Evolutionary conservation across 768 basidiomycete genomes (phyloP).

Genomic region (Chiua virens): DNA sequence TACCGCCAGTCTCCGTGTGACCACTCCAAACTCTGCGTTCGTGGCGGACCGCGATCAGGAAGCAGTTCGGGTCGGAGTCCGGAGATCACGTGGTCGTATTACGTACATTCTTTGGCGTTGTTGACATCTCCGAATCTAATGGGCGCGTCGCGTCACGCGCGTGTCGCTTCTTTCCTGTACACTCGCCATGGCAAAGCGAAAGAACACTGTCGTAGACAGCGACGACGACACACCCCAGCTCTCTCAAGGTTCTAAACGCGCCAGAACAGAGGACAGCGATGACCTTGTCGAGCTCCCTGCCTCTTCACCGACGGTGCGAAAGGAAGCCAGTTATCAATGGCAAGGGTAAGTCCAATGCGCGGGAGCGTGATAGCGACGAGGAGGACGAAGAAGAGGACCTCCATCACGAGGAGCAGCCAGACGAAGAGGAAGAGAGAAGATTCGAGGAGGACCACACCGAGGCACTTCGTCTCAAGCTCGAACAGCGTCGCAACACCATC

Average conservation of each 20-base stretch:
- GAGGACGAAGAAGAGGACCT: conserved; percentile 33
- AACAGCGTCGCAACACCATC: conserved; percentile 40
- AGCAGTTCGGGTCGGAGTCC: conserved; percentile 21
- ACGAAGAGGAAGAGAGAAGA: conserved; percentile 60
- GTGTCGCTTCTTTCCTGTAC: conserved; percentile 2
- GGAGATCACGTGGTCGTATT: too few species aligned
- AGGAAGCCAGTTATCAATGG: conserved; percentile 31
- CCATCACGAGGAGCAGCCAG: conserved; percentile 35
- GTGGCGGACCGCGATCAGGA: conserved; percentile 2
- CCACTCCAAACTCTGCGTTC: too few species aligned
- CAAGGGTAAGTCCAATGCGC: conserved; percentile 32
- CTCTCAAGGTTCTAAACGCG: conserved; percentile 44
- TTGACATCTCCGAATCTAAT: conserved; percentile 10
- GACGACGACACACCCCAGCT: conserved; percentile 37
- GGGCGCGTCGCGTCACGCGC: conserved; percentile 30
- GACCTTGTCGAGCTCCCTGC: conserved; percentile 27
- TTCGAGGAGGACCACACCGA: conserved; percentile 65
- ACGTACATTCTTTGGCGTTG: conserved; percentile 21
- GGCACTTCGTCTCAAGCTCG: conserved; percentile 53
- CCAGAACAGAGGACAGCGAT: conserved; percentile 41
- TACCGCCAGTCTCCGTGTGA: conserved; percentile 12
- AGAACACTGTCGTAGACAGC: conserved; percentile 38
- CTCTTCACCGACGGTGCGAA: conserved; percentile 19
- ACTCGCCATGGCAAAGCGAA: conserved; percentile 55
- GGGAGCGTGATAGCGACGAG: conserved; percentile 30